Evolutionary conservation across 225 moss, liverwort and hornwort species (phyloP), one percentile per base, ranked within the genome.

Genomic region (Rhytidiadelphus loreus): DNA sequence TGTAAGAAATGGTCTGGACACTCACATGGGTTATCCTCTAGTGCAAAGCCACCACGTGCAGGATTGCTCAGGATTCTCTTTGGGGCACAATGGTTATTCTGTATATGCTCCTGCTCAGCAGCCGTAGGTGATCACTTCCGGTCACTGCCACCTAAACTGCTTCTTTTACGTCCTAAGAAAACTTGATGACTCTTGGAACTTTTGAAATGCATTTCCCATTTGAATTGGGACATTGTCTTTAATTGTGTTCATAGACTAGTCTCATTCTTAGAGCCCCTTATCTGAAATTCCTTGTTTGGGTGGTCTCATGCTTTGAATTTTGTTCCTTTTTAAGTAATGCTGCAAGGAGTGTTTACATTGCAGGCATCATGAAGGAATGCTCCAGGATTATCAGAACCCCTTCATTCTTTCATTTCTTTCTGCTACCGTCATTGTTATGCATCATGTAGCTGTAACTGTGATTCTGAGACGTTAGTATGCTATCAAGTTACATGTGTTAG

Each of bases 11-110:
- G 97, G 99, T 64, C 82, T 99, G 33, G 98, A 99, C 89, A 89
- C 95, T 46, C 99, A 96, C 88, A 92, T 99, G 91, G 96, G 94
- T 46, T 97, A 96, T 90, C 94, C 99, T 39, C 90, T 99, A 71
- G 96, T 99, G 83, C 98, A 94, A 93, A 96, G 95, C 88, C 97
- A 97, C 88, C 98, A 97, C 89, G 92, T 95, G 88, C 96, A 96
- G 87, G 97, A 99, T 80, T 97, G 95, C 90, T 90, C 95, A 65
- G 95, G 94, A 33, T 99, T 96, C 89, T 83, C 96, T 39, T 83
- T 97, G 92, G 96, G 96, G 88, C 97, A 96, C 82, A 99, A 96
- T 87, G 96, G 99, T 39, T 99, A 97, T 92, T 92, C 94, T 37
- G 96, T 96, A 19, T 96, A 98, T 88, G 95, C 96, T 78, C 97